Base-by-base conservation (phyloP, 2,329 filamentous ascomycete genomes). In the Amesomyces nigricolor region DNA sequence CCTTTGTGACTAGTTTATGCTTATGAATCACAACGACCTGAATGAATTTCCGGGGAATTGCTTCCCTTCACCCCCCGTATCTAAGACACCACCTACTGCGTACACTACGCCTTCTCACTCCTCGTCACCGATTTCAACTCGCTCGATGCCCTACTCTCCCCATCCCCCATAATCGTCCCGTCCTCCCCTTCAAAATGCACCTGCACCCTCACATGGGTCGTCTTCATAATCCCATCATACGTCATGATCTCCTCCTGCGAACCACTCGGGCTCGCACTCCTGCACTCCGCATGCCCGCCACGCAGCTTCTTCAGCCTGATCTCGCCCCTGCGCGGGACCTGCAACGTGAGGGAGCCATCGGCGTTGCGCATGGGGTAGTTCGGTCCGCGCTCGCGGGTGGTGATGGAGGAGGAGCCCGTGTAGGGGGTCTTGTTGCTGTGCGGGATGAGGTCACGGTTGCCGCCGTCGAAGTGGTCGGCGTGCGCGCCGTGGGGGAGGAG, bases 241-340 rank as follows among this genome's bases (percentile, higher is more conserved):
- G 67, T 68, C 67, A 70, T 68, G 38, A 66, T 65, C 56, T 70
- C 67, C 54, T 70, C 67, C 45, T 68, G 66, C 50, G 66, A 68
- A 2, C 63, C 62, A 11, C 62, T 64, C 0, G 68, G 67, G 40
- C 66, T 67, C 29, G 65, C 58, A 46, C 65, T 63, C 17, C 67
- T 61, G 52, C 67, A 65, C 52, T 64, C 61, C 48, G 55, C 47
- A 42, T 59, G 57, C 2, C 47, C 43, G n/a, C 61, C 53, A 22
- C 58, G 56, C 13, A 59, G 44, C 37, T 54, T 61, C 53, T 57
- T 60, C 16, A 58, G 54, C 30, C 54, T 56, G 39, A 56, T 58
- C 8, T 26, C 26, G 17, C 11, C 38, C 43, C 37, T 51, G n/a
- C 10, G 22, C n/a, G 42, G 19, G 35, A 17, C 40, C 37, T n/a